Conservation (phyloP, 192 early-diverging fungal genomes). For the Entomortierella parvispora region DNA sequence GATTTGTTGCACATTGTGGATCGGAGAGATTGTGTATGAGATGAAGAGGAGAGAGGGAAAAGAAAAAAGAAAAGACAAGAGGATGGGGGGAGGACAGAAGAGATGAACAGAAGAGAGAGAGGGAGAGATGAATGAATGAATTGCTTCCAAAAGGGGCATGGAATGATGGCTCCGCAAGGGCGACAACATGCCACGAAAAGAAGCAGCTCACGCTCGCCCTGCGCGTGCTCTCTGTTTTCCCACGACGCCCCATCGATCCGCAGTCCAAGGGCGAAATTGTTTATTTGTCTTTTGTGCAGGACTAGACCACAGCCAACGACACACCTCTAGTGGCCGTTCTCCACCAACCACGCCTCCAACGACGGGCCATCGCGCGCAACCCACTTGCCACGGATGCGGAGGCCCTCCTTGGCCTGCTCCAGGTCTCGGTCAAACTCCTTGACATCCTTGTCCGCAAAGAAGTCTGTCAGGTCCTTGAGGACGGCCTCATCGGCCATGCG, state of each 20-base stretch:
- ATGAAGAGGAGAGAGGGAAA: neutral
- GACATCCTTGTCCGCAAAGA: conserved; percentile 62
- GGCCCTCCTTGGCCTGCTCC: conserved; percentile 68
- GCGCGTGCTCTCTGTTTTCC: too few species aligned
- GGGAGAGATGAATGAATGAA: conserved; percentile 1
- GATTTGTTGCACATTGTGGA: conserved; percentile 39
- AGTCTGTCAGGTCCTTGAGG: conserved; percentile 63
- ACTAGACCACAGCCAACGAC: too few species aligned
- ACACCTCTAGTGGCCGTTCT: conserved; percentile 33
- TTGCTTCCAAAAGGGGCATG: neutral
- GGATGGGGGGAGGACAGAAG: neutral
- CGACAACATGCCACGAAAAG: too few species aligned
- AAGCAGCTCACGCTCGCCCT: too few species aligned
- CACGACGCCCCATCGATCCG: too few species aligned
- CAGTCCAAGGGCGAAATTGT: too few species aligned
- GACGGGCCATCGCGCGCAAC: conserved; percentile 59
- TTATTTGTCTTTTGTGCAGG: too few species aligned
- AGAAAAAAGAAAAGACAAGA: neutral
- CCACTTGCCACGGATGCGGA: conserved; percentile 65
- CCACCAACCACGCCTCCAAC: conserved; percentile 53
- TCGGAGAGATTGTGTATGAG: neutral
- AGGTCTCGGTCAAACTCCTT: conserved; percentile 64
- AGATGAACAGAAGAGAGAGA: neutral
- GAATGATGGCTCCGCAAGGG: neutral
- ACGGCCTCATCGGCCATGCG: conserved; percentile 58